These are phyloP conservation scores for Globisporangium echinulatum DNA, from an alignment of 352 stramenopile species.

Conservation along the genomic window DNA sequence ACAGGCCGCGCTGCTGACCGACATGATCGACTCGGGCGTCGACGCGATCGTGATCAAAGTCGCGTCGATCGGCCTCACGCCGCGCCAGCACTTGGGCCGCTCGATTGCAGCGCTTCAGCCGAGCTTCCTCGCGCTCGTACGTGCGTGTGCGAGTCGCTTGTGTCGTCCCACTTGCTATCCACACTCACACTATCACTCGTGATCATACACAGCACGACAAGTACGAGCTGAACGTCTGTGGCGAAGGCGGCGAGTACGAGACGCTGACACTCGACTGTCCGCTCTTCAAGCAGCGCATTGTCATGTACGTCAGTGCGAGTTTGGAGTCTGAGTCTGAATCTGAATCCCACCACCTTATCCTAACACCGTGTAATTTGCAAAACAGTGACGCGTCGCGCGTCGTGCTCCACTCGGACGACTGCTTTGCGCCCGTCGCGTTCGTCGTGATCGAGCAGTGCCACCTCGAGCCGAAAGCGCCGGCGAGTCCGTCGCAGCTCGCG, in stretches of 20 bases:
- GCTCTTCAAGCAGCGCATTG: slow-evolving; percentile 91
- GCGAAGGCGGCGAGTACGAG: slow-evolving; percentile 99
- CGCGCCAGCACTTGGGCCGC: slow-evolving; percentile 73
- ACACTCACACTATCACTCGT: slow-evolving; percentile 15
- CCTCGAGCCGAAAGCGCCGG: slow-evolving; percentile 80
- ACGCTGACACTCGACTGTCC: slow-evolving; percentile 97
- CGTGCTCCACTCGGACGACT: slow-evolving; percentile 90
- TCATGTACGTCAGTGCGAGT: slow-evolving; percentile 48
- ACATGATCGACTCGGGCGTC: slow-evolving; percentile 93
- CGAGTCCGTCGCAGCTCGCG: slow-evolving; percentile 25
- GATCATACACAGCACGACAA: slow-evolving; percentile 68
- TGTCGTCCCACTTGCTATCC: too few relatives aligned
- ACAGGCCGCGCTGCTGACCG: slow-evolving; percentile 88
- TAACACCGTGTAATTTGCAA: too few relatives aligned
- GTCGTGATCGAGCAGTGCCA: slow-evolving; percentile 89
- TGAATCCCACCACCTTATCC: too few relatives aligned
- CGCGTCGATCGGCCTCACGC: slow-evolving; percentile 89
- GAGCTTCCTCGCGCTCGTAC: slow-evolving; percentile 88
- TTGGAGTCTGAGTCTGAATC: too few relatives aligned
- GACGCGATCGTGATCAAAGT: slow-evolving; percentile 97
- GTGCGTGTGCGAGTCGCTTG: neutral
- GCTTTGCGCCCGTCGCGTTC: slow-evolving; percentile 90
- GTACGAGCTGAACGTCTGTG: slow-evolving; percentile 97
- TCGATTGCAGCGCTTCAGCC: slow-evolving; percentile 84
- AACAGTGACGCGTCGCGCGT: slow-evolving; percentile 86